phyloP scores from a whole-genome alignment of 169 alveolate genomes.

The Babesia bigemina region DNA sequence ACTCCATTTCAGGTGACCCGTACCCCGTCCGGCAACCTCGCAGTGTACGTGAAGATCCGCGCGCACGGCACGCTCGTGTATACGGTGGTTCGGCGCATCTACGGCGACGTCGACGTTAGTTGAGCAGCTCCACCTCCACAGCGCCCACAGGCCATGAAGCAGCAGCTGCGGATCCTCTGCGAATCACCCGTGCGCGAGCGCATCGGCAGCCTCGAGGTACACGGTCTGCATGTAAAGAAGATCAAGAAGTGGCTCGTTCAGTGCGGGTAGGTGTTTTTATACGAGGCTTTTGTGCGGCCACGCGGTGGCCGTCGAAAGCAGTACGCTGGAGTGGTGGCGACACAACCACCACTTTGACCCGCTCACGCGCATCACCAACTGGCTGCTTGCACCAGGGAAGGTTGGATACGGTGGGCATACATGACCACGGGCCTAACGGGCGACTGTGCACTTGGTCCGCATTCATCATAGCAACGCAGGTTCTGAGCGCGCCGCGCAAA shows the following conservation, averaged over 20 bases:
- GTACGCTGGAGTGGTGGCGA: no score
- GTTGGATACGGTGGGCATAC: no score
- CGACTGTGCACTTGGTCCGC: no score
- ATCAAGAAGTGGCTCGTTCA: conserved; percentile 77
- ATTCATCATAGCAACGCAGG: background rate
- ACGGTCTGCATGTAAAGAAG: conserved; percentile 76
- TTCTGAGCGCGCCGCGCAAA: background rate
- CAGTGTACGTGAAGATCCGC: conserved; percentile 81
- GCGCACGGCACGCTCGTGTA: conserved; percentile 84
- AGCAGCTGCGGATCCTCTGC: conserved; percentile 74
- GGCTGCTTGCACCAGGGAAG: no score
- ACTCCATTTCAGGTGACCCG: conserved; percentile 74
- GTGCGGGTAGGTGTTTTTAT: conserved; percentile 63
- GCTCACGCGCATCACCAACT: background rate
- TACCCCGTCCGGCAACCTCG: conserved; percentile 84
- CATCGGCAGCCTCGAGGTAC: conserved; percentile 78
- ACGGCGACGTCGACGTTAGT: conserved; percentile 80
- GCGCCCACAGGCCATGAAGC: conserved; percentile 70
- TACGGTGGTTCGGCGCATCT: conserved; percentile 79
- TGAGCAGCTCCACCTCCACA: background rate
- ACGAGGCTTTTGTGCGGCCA: background rate
- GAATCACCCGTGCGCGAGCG: conserved; percentile 81
- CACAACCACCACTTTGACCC: no score
- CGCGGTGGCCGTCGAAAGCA: no score
- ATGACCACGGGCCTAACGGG: no score